A percentile compares a stretch with the other conserved stretches of the same genome.
Conservation (phyloP, 352 stramenopile species). For the Elongisporangium prolatum region DNA sequence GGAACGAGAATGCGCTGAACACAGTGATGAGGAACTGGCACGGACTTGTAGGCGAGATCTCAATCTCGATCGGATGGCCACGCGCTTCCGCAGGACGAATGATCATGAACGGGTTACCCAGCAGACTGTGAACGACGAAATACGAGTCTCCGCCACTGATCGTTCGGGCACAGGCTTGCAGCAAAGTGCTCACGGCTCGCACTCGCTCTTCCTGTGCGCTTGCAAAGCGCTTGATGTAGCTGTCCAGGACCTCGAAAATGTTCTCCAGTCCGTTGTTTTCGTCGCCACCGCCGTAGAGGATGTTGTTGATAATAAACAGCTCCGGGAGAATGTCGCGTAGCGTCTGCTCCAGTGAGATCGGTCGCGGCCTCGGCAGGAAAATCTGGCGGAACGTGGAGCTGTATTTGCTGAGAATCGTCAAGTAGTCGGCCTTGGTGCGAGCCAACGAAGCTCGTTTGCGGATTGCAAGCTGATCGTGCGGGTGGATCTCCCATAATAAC, state of each 20-base stretch:
- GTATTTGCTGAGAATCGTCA: conserved; percentile 65
- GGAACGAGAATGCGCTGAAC: conserved; percentile 73
- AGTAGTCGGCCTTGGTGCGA: conserved; percentile 48
- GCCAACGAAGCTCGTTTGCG: conserved; percentile 59
- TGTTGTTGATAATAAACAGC: conserved; percentile 77
- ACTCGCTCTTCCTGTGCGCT: conserved; percentile 59
- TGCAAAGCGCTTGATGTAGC: conserved; percentile 63
- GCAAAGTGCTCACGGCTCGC: conserved; percentile 53
- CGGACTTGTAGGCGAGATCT: conserved; percentile 47
- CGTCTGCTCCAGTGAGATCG: conserved; percentile 76
- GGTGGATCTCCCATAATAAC: conserved; percentile 80
- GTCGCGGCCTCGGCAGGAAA: conserved; percentile 56
- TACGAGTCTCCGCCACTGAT: conserved; percentile 81
- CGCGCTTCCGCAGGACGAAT: conserved; percentile 67
- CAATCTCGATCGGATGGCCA: conserved; percentile 68
- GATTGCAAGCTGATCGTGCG: conserved; percentile 68
- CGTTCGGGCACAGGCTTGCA: conserved; percentile 69
- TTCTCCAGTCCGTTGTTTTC: conserved; percentile 65
- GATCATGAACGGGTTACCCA: conserved; percentile 69
- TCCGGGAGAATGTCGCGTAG: conserved; percentile 72
- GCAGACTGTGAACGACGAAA: conserved; percentile 68
- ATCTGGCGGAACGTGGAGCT: conserved; percentile 61
- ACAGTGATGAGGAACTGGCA: conserved; percentile 72
- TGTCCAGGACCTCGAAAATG: conserved; percentile 78
- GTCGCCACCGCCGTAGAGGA: conserved; percentile 62